Percentiles rank a stretch among this genome's conserved stretches.
These are phyloP conservation scores for Kuraishia hungarica DNA, from an alignment of 805 yeast species.

Conservation along the genomic window DNA sequence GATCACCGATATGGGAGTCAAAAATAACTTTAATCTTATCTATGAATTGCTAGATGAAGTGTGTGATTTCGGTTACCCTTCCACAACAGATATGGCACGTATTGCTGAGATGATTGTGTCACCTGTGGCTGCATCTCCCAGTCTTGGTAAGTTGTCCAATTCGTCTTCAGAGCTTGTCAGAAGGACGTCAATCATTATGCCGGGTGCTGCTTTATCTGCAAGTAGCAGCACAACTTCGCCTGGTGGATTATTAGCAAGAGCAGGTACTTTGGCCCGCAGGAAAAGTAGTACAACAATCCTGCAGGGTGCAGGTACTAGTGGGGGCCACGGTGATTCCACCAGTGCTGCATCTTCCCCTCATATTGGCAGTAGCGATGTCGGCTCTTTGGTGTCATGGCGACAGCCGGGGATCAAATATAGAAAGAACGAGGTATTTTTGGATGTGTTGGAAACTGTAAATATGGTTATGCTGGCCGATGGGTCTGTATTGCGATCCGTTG, in stretches of 20 bases:
- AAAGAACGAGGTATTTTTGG: slow-evolving; percentile 70
- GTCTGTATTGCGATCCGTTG: slow-evolving; percentile 55
- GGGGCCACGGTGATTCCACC: background rate
- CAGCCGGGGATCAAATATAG: slow-evolving; percentile 63
- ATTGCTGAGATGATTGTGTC: background rate
- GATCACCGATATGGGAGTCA: slow-evolving; percentile 41
- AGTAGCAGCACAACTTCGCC: slow-evolving; percentile 2
- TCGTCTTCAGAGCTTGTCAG: background rate
- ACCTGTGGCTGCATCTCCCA: background rate
- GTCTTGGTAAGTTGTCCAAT: background rate
- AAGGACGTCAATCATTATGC: background rate
- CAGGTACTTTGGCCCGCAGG: slow-evolving; percentile 10
- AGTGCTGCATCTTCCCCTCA: background rate
- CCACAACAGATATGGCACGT: background rate
- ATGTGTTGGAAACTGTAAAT: slow-evolving; percentile 68
- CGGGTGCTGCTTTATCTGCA: background rate
- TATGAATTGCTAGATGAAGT: slow-evolving; percentile 75
- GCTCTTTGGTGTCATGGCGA: slow-evolving; percentile 55
- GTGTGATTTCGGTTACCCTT: slow-evolving; percentile 70
- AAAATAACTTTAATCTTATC: slow-evolving; percentile 57
- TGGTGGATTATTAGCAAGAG: slow-evolving; percentile 10
- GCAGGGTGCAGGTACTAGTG: slow-evolving; percentile 1
- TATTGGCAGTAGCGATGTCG: background rate
- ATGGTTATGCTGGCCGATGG: slow-evolving; percentile 61
- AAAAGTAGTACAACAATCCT: slow-evolving; percentile 9